These are phyloP conservation scores for Talinum fruticosum DNA, from an alignment of 148 eudicot genomes.

Conservation along the genomic window DNA sequence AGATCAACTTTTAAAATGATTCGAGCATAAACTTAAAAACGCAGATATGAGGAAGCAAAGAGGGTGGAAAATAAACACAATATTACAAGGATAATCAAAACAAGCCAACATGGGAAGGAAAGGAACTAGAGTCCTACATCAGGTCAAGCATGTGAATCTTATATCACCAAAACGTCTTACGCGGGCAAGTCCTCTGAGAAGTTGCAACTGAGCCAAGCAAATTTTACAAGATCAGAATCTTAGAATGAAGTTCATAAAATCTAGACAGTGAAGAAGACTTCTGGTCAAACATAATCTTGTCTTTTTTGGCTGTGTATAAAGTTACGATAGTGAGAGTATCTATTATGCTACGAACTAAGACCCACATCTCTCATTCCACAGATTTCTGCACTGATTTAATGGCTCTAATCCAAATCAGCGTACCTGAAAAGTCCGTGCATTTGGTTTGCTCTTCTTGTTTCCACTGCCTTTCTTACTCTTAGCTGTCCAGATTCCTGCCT, in stretches of 20 bases:
- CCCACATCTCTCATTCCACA: not conserved
- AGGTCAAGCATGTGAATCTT: not conserved
- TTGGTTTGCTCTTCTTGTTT: conserved; percentile 84
- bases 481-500: conserved; percentile 64
- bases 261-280: not conserved
- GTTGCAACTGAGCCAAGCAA: not conserved
- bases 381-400: not conserved
- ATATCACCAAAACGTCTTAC: not conserved
- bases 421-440: conserved; percentile 98
- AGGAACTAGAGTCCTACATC: too few species aligned
- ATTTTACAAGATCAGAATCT: not conserved
- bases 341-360: not conserved
- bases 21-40: not conserved
- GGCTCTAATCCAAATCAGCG: not conserved
- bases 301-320: not conserved
- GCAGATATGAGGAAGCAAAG: not conserved
- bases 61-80: not conserved
- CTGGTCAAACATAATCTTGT: not conserved
- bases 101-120: not conserved
- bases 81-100: not conserved
- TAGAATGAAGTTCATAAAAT: not conserved
- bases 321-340: not conserved
- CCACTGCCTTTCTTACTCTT: conserved; percentile 66
- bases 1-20: not conserved
- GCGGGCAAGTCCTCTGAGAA: not conserved